These are phyloP conservation scores for Durusdinium trenchii DNA, from an alignment of 73 alveolate species.

Conservation along the genomic window DNA sequence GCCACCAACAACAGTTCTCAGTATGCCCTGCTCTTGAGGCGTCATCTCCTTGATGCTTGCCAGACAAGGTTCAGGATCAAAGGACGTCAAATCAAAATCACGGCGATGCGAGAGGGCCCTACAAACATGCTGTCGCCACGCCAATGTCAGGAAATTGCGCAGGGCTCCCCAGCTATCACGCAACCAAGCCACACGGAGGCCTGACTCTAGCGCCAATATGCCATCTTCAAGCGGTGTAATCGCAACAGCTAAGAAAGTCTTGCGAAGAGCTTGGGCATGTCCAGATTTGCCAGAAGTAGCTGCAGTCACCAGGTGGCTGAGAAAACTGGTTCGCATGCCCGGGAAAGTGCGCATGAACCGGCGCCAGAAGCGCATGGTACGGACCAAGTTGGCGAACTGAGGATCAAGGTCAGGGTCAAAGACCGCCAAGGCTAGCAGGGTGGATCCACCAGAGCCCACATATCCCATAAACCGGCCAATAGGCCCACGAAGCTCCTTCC, in stretches of 20 bases:
- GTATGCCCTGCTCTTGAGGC: background rate
- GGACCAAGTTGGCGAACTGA: background rate
- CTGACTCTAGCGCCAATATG: background rate
- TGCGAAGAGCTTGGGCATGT: background rate
- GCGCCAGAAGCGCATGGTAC: background rate
- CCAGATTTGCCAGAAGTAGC: background rate
- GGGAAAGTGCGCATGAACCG: background rate
- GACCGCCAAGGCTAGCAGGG: background rate
- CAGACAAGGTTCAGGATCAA: background rate
- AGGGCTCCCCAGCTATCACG: background rate
- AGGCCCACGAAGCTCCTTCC: background rate
- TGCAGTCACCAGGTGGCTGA: too few species aligned
- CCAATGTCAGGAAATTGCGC: background rate
- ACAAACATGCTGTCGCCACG: background rate
- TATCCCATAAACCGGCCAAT: too few species aligned
- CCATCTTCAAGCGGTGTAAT: background rate
- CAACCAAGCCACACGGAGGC: background rate
- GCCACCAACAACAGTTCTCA: background rate
- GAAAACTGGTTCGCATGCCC: background rate
- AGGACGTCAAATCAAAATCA: background rate
- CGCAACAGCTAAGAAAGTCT: background rate
- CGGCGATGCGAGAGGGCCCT: background rate
- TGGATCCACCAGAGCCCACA: background rate
- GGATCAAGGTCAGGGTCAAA: background rate
- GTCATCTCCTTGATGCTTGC: too few species aligned